These are phyloP conservation scores for Hymenoscyphus linearis DNA, from an alignment of 2,329 filamentous ascomycete species.

Conservation along the genomic window DNA sequence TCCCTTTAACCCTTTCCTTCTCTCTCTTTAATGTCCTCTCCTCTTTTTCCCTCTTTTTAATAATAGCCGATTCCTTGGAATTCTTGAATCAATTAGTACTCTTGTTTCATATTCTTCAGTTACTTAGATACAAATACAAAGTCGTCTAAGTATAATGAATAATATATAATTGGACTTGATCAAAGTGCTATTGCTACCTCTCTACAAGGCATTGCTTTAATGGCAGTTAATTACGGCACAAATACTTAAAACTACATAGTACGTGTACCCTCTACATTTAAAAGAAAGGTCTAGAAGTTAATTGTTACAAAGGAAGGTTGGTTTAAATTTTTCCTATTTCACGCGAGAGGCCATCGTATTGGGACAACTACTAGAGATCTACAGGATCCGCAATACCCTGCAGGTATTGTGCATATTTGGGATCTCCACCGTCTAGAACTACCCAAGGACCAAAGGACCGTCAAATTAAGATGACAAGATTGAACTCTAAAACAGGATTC, in stretches of 20 bases:
- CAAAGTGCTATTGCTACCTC: not conserved
- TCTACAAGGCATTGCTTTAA: not conserved
- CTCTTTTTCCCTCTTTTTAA: not conserved
- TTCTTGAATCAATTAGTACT: not conserved
- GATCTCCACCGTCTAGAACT: not conserved
- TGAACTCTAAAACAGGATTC: not conserved
- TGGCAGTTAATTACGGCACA: not conserved
- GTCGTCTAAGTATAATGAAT: not conserved
- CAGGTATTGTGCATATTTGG: not conserved
- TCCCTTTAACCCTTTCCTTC: not conserved
- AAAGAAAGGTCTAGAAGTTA: not conserved
- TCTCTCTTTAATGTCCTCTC: not conserved
- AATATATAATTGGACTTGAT: not conserved
- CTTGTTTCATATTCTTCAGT: not conserved
- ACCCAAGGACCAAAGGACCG: not conserved
- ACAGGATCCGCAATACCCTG: not conserved
- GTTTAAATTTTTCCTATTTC: not conserved
- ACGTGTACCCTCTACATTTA: not conserved
- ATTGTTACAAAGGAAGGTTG: not conserved
- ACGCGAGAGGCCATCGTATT: not conserved
- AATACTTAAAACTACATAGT: not conserved
- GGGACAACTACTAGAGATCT: not conserved
- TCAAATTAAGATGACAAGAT: not conserved
- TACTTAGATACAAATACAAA: not conserved
- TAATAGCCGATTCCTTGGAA: not conserved